Base-by-base conservation (phyloP, 805 yeast species). In the Ogataea pini region DNA sequence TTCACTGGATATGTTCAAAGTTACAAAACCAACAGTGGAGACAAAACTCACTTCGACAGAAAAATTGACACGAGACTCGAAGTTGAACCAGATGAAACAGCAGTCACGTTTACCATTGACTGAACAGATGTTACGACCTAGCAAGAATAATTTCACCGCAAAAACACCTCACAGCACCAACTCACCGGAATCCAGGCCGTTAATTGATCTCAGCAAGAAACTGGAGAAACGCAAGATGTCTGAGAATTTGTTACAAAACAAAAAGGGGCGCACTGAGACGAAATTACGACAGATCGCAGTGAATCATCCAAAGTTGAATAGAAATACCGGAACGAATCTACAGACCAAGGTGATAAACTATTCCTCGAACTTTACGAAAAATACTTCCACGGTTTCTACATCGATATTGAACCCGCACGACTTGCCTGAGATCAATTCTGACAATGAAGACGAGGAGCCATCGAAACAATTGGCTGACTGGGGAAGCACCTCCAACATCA, bases 391-490 rank as follows among this genome's bases (percentile, higher is more conserved):
- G 12, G 25, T 10, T 10, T 39, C 31, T 17, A 18, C 22, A 16
- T 20, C 32, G 10, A 31, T 42, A 19, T 32, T 25, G 19, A 49
- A 47, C 24, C 48, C 49, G 4, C 28, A 33, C 12, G 51, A 49
- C 10, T 41, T 59, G 8, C 63, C 64, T 2, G 67, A 61, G 9
- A 55, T 58, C 13, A 39, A 37, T 19, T 59, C 65, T 3, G 65
- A 62, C 36, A 55, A 48, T 12, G 63, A 59, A 25, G 58, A 57
- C 14, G 64, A 53, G 7, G 53, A 51, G 7, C 34, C 48, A 2
- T 25, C 49, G 7, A 53, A 49, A 32, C 51, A 47, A 31, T 44
- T 62, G 34, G 64, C 66, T 1, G 52, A 51, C 1, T 63, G 67
- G 67, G 67, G 62, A 4, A 20, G 54, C 20, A 17, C 36, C 31